Base-by-base conservation (phyloP, 106 monocot genomes). In the Agapanthus africanus region DNA sequence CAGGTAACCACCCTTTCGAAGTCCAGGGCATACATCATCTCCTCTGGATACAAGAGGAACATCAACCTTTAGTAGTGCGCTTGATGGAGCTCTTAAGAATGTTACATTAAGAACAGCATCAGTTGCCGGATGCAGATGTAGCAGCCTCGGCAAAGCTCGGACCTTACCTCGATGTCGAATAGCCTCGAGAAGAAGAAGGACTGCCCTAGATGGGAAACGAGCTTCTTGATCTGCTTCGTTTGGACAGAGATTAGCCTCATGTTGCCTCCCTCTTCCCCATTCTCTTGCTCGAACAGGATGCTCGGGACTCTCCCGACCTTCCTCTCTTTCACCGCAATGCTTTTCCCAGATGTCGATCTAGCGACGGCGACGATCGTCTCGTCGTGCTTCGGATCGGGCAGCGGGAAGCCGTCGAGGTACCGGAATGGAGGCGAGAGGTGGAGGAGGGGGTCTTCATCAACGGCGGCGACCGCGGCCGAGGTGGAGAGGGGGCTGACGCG, bases 281-380 rank as follows among this genome's bases (percentile, higher is more conserved):
- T 87, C 71, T 82, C 87, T 73, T 99, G 97, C 79, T 99, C 97
- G 77, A 99, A 99, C 42, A 99, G 70, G 67, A 99, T 99, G 74
- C 91, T 85, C 18, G 97, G 97, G 8, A 93, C 89, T 36, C 97
- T 63, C 63, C 93, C 89, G 16, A 31, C 82, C 70, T 90, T 82
- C 40, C 97, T 68, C 81, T 93, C 92, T 80, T 90, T 93, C 1
- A 84, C 85, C 7, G 92, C 62, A 6, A 90, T 79, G 77, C 67
- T 90, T 80, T 82, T 83, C 40, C 92, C 92, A 15, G 97, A 90
- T 6, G 9, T 64, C 1, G 50, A 19, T 19, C 97, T 70, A 2
- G 82, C 92, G 27, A 99, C 40, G 23, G 90, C 97, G 15, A 87
- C 30, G 40, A 99, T 93, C 62, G 76, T 83, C 83, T 99, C 97